phyloP scores from a whole-genome alignment of 1,139 yeast species.

The Candida freyschussii region DNA sequence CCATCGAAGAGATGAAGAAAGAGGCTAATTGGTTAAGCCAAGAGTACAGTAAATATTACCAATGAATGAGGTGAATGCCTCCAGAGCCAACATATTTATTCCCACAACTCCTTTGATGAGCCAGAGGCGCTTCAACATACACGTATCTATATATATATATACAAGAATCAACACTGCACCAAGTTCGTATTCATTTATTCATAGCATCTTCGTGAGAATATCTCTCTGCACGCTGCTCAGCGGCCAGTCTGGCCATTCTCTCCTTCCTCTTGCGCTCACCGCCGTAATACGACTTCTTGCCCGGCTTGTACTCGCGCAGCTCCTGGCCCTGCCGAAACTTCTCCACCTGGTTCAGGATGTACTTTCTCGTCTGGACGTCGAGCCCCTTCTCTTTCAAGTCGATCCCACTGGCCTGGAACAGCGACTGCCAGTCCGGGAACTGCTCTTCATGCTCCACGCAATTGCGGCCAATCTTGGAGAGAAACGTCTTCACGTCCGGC shows the following conservation, averaged over 20 bases:
- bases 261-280: constrained; percentile 82
- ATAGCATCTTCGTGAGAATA: constrained; percentile 23
- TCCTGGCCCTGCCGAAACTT: constrained; percentile 55
- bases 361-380: constrained; percentile 66
- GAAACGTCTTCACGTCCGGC: constrained; percentile 71
- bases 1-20: constrained; percentile 53
- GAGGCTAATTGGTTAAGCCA: constrained; percentile 53
- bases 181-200: too few species aligned
- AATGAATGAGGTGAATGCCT: neutral
- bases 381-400: constrained; percentile 76
- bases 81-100: neutral
- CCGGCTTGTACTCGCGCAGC: constrained; percentile 54
- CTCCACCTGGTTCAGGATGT: constrained; percentile 42
- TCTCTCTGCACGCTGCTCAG: constrained; percentile 48
- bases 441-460: constrained; percentile 60
- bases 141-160: constrained; percentile 7
- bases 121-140: too few species aligned
- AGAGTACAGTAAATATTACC: constrained; percentile 36
- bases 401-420: constrained; percentile 52
- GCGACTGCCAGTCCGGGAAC: constrained; percentile 71
- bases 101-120: too few species aligned
- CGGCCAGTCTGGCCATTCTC: constrained; percentile 61
- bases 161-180: constrained; percentile 1
- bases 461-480: constrained; percentile 71
- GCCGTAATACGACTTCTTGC: constrained; percentile 69